Evolutionary conservation across 345 rosid species (phyloP), one percentile per base, ranked within the genome.

Genomic region (Kernera saxatilis): DNA sequence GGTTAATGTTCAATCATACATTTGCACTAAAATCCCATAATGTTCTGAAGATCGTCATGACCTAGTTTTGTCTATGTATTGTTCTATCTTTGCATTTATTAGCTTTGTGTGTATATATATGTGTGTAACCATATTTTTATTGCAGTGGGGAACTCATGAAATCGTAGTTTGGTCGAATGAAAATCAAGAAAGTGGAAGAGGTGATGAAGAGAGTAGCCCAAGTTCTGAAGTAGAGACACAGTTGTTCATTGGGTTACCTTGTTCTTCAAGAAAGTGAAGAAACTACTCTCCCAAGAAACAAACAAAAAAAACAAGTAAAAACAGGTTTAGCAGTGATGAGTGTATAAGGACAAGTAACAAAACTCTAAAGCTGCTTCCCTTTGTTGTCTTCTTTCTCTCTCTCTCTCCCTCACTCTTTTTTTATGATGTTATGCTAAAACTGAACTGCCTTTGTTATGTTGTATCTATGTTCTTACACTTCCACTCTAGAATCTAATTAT

Each of bases 161-260:
- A 49, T 22, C 2, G 60, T 46, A 68, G 77, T 58, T 15, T 52
- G 72, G 58, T 51, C 71, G 39, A 51, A 58, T 51, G 72, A 54
- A 74, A 63, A 70, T 57, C 74, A 45, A 49, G 76, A 71, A 58
- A 72, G 12, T 57, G 69, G 37, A 64, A 72, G 65, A 65, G 69
- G 45, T 0, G 53, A 48, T 6, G 81, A 82, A 6, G 92, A 85
- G 46, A 74, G 84, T 23, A 82, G 76, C 64, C 83, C 90, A 19
- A 72, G 74, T 65, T 90, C 91, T 17, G 95, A 85, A 11, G 95
- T 92, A 78, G 98, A 88, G 79, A 92, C 98, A 0, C 93, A 87
- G 46, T 46, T 92, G 79, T 87, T 90, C 85, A 92, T 90, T 10
- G 98, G 98, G 25, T 87, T 57, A 21, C 96, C 96, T 70, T 70